Conservation (phyloP, 2,329 filamentous ascomycete species). For the Scortechinia acanthostroma region DNA sequence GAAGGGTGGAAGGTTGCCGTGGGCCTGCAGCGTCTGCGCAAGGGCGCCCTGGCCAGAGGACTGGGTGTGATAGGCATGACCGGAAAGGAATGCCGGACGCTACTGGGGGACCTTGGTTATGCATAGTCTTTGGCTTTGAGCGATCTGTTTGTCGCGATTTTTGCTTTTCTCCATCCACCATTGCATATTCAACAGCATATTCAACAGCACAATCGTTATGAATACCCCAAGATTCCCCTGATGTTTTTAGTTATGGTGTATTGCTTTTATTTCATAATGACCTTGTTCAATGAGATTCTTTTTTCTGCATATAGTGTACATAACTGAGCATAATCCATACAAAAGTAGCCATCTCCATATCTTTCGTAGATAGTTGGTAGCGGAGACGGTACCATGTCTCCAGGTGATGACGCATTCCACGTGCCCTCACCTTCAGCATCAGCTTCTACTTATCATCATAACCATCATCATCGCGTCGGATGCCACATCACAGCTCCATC, state of each 20-base stretch:
- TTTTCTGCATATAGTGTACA: neutral
- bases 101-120: neutral
- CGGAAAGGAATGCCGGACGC: constrained; percentile 4
- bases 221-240: neutral
- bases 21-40: constrained; percentile 44
- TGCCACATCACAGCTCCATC: too few species aligned
- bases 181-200: neutral
- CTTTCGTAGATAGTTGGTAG: neutral
- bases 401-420: too few species aligned
- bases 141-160: neutral
- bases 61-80: constrained; percentile 43
- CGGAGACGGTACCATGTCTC: too few species aligned
- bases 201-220: neutral
- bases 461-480: too few species aligned
- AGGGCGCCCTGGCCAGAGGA: constrained; percentile 44
- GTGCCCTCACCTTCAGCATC: too few species aligned
- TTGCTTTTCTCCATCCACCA: neutral
- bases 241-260: neutral
- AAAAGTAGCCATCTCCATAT: neutral
- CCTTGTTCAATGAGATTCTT: neutral
- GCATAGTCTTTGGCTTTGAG: constrained; percentile 3
- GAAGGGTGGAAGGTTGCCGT: constrained; percentile 58
- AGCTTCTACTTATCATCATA: too few species aligned
- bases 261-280: neutral
- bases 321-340: neutral